A percentile compares a stretch with the other conserved stretches of the same genome.
Evolutionary conservation across 83 land plant genomes (phyloP).

Genomic region (Diphasiastrum complanatum): DNA sequence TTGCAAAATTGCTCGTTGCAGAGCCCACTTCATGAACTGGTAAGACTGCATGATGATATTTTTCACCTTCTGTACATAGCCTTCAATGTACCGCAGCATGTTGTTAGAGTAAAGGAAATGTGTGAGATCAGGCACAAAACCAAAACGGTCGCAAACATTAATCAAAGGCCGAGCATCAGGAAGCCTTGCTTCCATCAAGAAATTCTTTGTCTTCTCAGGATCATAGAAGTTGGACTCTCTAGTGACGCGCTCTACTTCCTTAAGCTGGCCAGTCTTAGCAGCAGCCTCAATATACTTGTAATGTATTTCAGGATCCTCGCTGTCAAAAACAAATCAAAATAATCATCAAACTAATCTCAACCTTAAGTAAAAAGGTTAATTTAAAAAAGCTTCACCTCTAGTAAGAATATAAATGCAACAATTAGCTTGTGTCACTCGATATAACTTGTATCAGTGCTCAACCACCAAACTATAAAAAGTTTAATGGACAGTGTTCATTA

Average conservation of each 20-base stretch:
- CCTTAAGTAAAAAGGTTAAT: not conserved
- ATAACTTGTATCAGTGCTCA: no score
- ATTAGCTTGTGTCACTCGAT: not conserved
- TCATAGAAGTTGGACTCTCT: slow-evolving; percentile 96
- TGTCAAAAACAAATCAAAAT: slow-evolving; percentile 19
- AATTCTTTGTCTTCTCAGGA: slow-evolving; percentile 91
- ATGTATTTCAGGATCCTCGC: slow-evolving; percentile 97
- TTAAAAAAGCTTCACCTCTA: no score
- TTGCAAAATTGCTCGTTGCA: not conserved
- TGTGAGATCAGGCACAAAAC: slow-evolving; percentile 95
- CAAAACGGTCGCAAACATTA: slow-evolving; percentile 97
- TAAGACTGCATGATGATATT: not conserved
- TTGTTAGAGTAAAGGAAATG: slow-evolving; percentile 85
- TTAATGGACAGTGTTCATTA: no score
- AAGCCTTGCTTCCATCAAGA: slow-evolving; percentile 93
- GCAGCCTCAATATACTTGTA: slow-evolving; percentile 98
- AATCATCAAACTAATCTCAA: not conserved
- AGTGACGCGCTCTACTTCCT: slow-evolving; percentile 97
- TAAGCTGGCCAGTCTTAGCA: slow-evolving; percentile 95
- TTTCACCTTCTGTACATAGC: slow-evolving; percentile 93
- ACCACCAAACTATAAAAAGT: no score
- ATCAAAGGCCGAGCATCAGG: slow-evolving; percentile 98
- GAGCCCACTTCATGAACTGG: no score
- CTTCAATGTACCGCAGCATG: slow-evolving; percentile 99
- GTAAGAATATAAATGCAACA: no score